Conservation (phyloP, 1,284 basidiomycete species). For the Ceratobasidium papillatum region DNA sequence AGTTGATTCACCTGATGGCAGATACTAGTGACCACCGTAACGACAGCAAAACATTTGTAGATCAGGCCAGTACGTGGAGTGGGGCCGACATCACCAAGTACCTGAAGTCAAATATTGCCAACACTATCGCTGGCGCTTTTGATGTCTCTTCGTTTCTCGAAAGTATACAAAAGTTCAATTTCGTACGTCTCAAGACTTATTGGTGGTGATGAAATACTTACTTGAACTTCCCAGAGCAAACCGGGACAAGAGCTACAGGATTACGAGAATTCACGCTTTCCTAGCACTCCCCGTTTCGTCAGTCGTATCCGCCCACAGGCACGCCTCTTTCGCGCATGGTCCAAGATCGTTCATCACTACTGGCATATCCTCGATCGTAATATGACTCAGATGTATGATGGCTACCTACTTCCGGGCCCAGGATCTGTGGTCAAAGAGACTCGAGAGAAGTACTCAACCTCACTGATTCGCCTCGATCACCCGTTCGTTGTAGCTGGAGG, state of each 20-base stretch:
- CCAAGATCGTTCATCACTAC: slow-evolving; percentile 5
- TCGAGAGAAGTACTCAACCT: slow-evolving; percentile 69
- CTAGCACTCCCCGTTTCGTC: not conserved
- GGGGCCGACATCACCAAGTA: not conserved
- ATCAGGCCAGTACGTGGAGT: not conserved
- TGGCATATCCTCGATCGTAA: slow-evolving; percentile 7
- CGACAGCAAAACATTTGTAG: slow-evolving; percentile 6
- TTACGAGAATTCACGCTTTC: not conserved
- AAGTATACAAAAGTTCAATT: not conserved
- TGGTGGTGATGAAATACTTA: not conserved
- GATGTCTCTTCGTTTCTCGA: not conserved
- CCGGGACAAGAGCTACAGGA: not conserved
- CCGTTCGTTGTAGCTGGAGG: slow-evolving; percentile 90
- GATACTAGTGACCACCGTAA: not conserved
- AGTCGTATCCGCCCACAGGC: not conserved
- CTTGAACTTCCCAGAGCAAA: not conserved
- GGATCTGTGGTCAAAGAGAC: not conserved
- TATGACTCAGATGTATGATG: not conserved
- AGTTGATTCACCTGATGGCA: not conserved
- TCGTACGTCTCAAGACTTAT: not conserved
- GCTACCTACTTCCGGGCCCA: not conserved
- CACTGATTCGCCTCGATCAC: slow-evolving; percentile 87
- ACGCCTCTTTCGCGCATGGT: not conserved
- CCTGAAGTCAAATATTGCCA: too few relatives aligned
- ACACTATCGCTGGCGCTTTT: not conserved